A percentile compares a stretch with the other conserved stretches of the same genome.
phyloP scores from a whole-genome alignment of 2,329 filamentous ascomycete species.

The Aspergillus fumigatus region DNA sequence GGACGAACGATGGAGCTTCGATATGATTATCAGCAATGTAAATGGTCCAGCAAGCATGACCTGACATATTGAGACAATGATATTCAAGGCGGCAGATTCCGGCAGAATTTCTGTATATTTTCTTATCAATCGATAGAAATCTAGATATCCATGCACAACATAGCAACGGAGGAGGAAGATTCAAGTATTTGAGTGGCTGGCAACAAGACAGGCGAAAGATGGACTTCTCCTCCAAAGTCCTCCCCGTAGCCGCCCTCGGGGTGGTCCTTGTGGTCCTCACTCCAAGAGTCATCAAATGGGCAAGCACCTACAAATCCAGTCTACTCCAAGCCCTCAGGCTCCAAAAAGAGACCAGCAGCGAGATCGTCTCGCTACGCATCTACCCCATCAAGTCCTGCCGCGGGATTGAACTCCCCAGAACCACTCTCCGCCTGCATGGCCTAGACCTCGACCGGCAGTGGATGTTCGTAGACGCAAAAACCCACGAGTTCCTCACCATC shows the following conservation, averaged over 20 bases:
- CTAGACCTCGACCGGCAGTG: conserved; percentile 60
- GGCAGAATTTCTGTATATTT: background rate
- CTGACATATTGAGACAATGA: background rate
- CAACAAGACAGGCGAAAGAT: background rate
- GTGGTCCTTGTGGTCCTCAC: conserved; percentile 12
- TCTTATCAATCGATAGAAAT: background rate
- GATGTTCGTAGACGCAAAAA: conserved; percentile 59
- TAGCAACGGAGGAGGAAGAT: background rate
- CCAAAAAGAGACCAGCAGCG: conserved; percentile 17
- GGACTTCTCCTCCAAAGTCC: background rate
- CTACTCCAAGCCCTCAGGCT: conserved; percentile 12
- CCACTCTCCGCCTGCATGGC: conserved; percentile 51
- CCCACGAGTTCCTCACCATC: conserved; percentile 58
- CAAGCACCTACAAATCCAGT: conserved; percentile 4
- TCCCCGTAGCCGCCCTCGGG: background rate
- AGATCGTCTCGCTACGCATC: conserved; percentile 45
- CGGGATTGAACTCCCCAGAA: conserved; percentile 52
- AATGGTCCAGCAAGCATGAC: background rate
- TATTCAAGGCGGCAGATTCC: background rate
- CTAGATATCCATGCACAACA: background rate
- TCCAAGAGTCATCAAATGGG: conserved; percentile 12
- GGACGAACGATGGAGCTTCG: too few species aligned
- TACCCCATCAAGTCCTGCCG: conserved; percentile 66
- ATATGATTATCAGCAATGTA: too few species aligned
- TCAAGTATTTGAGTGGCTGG: background rate